Evolutionary conservation across 1,284 basidiomycete species (phyloP).

Genomic region (Malassezia obtusa): DNA sequence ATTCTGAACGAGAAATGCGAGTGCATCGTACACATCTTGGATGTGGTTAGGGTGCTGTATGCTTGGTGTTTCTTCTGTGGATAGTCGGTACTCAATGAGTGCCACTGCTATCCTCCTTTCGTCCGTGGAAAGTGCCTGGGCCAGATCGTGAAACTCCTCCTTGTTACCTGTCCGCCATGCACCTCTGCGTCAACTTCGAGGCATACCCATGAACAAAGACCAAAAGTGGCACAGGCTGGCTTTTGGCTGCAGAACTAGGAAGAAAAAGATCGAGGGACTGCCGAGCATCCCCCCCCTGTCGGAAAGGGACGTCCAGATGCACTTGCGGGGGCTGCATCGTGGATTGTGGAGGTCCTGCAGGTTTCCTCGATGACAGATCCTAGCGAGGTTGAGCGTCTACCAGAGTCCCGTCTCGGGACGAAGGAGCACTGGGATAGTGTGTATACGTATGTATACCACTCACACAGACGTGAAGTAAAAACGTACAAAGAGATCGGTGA

Average conservation of each 20-base stretch:
- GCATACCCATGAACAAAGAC: constrained; percentile 10
- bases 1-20: not conserved
- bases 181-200: not conserved
- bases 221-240: not conserved
- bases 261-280: constrained; percentile 5
- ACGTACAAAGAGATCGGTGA: constrained; percentile 74
- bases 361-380: not conserved
- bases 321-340: not conserved
- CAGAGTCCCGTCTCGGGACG: constrained; percentile 59
- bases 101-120: not conserved
- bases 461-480: constrained; percentile 55
- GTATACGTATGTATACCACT: constrained; percentile 11
- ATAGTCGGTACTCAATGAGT: not conserved
- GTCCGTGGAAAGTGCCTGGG: not conserved
- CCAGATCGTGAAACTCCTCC: not conserved
- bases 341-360: not conserved
- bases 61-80: not conserved
- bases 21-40: not conserved
- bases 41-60: not conserved
- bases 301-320: not conserved
- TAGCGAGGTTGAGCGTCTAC: constrained; percentile 24
- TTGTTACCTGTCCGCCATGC: constrained; percentile 3
- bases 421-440: constrained; percentile 52
- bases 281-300: not conserved
- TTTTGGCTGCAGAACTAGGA: not conserved